A percentile compares a stretch with the other conserved stretches of the same genome.
These are phyloP conservation scores for Digitaria exilis DNA, from an alignment of 202 grass and related monocot species.

Conservation along the genomic window DNA sequence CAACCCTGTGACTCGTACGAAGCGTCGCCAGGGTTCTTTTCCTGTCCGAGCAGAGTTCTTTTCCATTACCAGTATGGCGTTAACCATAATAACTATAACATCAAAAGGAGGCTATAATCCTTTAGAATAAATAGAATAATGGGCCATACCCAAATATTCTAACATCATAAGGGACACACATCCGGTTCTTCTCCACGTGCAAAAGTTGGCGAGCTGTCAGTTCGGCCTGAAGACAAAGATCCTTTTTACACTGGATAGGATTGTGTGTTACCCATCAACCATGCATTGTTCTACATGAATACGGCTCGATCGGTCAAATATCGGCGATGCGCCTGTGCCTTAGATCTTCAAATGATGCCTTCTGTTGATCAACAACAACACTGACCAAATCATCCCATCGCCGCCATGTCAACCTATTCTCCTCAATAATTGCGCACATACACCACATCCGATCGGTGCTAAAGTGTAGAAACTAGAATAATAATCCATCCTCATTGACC, in stretches of 20 bases:
- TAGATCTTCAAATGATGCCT: neutral
- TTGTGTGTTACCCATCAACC: neutral
- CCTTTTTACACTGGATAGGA: neutral
- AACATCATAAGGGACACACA: neutral
- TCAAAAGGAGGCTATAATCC: too few relatives aligned
- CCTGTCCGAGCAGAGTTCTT: too few relatives aligned
- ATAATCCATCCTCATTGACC: neutral
- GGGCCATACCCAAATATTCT: too few relatives aligned
- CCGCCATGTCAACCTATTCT: neutral
- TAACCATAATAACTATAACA: too few relatives aligned
- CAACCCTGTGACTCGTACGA: too few relatives aligned
- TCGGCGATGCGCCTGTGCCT: too few relatives aligned
- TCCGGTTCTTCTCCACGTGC: neutral
- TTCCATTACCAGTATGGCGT: too few relatives aligned
- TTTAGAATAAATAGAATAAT: too few relatives aligned
- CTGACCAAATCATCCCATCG: neutral
- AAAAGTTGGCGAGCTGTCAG: neutral
- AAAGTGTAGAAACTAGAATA: neutral
- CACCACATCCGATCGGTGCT: neutral
- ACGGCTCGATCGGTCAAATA: too few relatives aligned
- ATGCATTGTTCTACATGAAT: too few relatives aligned
- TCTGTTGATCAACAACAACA: neutral
- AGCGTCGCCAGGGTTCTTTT: too few relatives aligned
- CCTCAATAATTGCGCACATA: neutral
- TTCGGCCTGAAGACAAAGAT: neutral